Evolutionary conservation across 225 moss, liverwort and hornwort species (phyloP).

Genomic region (Straminergon stramineum): DNA sequence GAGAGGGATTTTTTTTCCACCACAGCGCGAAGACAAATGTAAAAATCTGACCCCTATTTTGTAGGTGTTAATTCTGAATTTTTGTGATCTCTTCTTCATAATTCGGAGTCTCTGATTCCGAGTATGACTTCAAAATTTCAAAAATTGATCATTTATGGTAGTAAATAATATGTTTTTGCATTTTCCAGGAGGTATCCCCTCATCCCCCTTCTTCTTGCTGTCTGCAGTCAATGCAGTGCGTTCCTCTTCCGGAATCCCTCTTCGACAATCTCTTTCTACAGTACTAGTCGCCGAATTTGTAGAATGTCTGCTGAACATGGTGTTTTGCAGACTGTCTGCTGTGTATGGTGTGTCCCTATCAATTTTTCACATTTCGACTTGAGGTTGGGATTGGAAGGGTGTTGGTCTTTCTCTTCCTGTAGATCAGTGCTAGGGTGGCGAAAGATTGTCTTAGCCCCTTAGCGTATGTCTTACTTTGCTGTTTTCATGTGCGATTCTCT

Average conservation of each 20-base stretch:
- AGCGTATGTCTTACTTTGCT: background rate
- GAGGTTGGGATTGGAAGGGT: background rate
- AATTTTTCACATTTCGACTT: background rate
- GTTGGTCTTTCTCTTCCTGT: background rate
- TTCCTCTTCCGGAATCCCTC: background rate
- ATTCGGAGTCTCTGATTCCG: background rate
- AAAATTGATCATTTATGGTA: background rate
- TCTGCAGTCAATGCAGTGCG: background rate
- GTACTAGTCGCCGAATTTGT: background rate
- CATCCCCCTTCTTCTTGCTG: background rate
- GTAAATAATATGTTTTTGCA: background rate
- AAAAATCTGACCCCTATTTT: background rate
- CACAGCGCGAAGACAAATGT: background rate
- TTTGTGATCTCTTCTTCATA: background rate
- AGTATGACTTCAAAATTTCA: background rate
- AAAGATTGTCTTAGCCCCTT: background rate
- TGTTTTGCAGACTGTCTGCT: background rate
- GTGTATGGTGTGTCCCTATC: background rate
- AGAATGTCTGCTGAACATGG: background rate
- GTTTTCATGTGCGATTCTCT: background rate
- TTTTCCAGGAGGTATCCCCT: background rate
- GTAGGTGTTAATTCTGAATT: background rate
- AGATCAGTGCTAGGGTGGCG: background rate
- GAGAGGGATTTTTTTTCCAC: background rate
- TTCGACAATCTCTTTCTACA: background rate